A percentile compares a stretch with the other conserved stretches of the same genome.
These are phyloP conservation scores for Mucor saturninus DNA, from an alignment of 371 early-diverging fungal species.

Conservation along the genomic window DNA sequence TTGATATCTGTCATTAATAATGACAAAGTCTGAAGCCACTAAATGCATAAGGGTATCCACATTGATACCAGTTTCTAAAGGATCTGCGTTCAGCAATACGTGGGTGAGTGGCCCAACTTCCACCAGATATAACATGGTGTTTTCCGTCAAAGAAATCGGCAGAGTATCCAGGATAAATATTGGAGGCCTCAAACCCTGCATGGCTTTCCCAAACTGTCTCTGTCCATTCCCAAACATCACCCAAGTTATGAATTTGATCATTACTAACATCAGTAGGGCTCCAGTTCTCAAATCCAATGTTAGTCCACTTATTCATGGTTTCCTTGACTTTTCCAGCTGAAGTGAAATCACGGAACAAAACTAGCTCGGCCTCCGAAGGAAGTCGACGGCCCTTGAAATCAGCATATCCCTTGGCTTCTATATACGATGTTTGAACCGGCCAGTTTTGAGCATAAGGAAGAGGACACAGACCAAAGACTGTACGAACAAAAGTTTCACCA, in stretches of 20 bases:
- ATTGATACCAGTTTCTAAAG: conserved; percentile 92
- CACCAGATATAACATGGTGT: conserved; percentile 84
- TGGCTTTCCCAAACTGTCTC: conserved; percentile 61
- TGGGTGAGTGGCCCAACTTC: conserved; percentile 87
- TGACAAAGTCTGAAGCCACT: conserved; percentile 68
- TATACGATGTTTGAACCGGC: conserved; percentile 78
- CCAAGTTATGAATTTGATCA: conserved; percentile 52
- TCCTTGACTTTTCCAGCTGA: neutral
- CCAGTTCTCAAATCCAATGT: conserved; percentile 69
- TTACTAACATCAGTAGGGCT: conserved; percentile 55
- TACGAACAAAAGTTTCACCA: conserved; percentile 55
- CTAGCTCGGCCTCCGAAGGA: conserved; percentile 72
- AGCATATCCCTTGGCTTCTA: conserved; percentile 75
- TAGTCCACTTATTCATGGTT: conserved; percentile 39
- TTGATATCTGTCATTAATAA: neutral
- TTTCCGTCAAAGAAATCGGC: conserved; percentile 90
- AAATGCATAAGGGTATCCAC: conserved; percentile 83
- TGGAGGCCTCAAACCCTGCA: conserved; percentile 65
- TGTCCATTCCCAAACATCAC: conserved; percentile 90
- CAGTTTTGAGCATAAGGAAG: conserved; percentile 59
- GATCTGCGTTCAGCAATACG: conserved; percentile 71
- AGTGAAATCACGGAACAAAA: conserved; percentile 32
- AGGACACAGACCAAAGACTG: conserved; percentile 69
- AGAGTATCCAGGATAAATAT: conserved; percentile 88
- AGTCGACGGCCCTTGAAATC: conserved; percentile 57